A percentile compares a stretch with the other conserved stretches of the same genome.
phyloP scores from a whole-genome alignment of 2,329 filamentous ascomycete species.

The Fragosphaeria purpurea region DNA sequence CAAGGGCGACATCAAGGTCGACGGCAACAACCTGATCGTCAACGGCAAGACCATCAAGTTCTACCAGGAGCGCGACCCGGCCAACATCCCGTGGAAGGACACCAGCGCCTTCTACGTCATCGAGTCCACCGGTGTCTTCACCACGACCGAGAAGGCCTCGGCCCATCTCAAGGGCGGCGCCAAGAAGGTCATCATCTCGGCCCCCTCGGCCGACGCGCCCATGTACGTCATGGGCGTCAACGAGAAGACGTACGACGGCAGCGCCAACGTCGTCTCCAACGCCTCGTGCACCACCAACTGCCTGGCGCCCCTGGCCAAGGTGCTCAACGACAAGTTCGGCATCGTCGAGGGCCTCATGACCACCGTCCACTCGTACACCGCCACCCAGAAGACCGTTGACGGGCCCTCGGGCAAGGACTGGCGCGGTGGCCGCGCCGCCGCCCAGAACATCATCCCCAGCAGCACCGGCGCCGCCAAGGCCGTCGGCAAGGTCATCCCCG shows the following conservation, averaged over 20 bases:
- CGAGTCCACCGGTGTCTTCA: slow-evolving; percentile 98
- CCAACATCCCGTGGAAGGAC: slow-evolving; percentile 80
- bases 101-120: slow-evolving; percentile 88
- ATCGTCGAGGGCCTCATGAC: slow-evolving; percentile 99
- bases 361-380: slow-evolving; percentile 99
- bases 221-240: slow-evolving; percentile 99
- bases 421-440: slow-evolving; percentile 96
- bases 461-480: slow-evolving; percentile 99
- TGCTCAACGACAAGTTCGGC: slow-evolving; percentile 95
- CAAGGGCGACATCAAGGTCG: slow-evolving; percentile 78
- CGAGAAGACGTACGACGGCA: slow-evolving; percentile 83
- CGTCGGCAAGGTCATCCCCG: slow-evolving; percentile 98
- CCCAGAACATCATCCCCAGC: slow-evolving; percentile 99
- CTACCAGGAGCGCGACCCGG: slow-evolving; percentile 86
- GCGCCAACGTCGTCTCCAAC: slow-evolving; percentile 93
- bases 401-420: slow-evolving; percentile 98
- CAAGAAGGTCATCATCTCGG: slow-evolving; percentile 95
- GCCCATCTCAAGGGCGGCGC: slow-evolving; percentile 93
- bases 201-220: slow-evolving; percentile 87
- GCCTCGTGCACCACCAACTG: slow-evolving; percentile 99
- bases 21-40: slow-evolving; percentile 64
- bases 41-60: slow-evolving; percentile 94
- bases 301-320: slow-evolving; percentile 97
- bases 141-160: slow-evolving; percentile 90
- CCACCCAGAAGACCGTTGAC: slow-evolving; percentile 99